phyloP scores from a whole-genome alignment of 73 alveolate genomes.

The Paramecium tetraurelia region DNA sequence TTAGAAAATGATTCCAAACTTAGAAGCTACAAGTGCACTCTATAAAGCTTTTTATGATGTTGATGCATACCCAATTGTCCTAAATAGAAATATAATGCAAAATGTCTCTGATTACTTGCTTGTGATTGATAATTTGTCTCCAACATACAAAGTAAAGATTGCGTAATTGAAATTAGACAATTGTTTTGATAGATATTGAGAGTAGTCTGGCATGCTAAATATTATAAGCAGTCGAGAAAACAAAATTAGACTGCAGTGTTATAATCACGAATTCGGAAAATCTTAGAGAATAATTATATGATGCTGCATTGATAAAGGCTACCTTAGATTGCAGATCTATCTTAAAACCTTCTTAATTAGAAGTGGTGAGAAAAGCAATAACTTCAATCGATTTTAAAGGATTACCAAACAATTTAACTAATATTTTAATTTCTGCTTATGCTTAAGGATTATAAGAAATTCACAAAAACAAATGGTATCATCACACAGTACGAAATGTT shows the following conservation, averaged over 20 bases:
- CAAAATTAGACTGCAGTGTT: neutral
- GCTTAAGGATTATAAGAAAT: neutral
- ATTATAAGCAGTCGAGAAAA: neutral
- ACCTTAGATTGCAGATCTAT: slow-evolving; percentile 8
- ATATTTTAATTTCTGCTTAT: neutral
- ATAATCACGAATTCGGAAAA: neutral
- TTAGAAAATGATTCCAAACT: slow-evolving; percentile 67
- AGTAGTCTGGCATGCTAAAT: neutral
- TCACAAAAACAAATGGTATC: neutral
- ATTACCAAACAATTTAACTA: neutral
- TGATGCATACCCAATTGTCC: slow-evolving; percentile 74
- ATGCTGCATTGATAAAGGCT: slow-evolving; percentile 26
- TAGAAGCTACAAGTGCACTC: slow-evolving; percentile 66
- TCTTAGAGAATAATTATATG: neutral
- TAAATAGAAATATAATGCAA: slow-evolving; percentile 52
- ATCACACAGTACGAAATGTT: neutral
- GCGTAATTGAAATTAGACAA: slow-evolving; percentile 35
- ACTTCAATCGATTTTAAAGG: neutral
- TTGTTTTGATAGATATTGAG: neutral
- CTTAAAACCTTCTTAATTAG: neutral
- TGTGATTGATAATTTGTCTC: slow-evolving; percentile 62
- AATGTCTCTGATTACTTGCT: slow-evolving; percentile 57
- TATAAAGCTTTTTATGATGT: slow-evolving; percentile 67
- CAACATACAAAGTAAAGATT: slow-evolving; percentile 64
- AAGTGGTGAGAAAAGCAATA: neutral